A percentile compares a stretch with the other conserved stretches of the same genome.
Evolutionary conservation across 1,284 basidiomycete genomes (phyloP).

Genomic region (Ustilago bromivora): DNA sequence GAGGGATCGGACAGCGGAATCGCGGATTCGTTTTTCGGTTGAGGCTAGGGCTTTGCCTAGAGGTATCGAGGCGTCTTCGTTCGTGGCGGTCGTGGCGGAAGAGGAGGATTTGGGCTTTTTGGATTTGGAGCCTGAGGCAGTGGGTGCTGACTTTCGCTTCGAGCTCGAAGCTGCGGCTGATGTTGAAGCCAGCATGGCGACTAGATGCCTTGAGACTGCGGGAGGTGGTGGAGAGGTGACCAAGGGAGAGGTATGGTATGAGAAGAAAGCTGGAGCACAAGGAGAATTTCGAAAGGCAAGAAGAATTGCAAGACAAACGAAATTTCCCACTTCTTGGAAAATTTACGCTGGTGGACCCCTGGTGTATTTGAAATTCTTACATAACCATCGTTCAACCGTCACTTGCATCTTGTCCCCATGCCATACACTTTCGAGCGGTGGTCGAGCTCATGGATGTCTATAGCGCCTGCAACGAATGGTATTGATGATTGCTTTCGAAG

Average conservation of each 20-base stretch:
- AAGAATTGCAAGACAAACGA: constrained; percentile 16
- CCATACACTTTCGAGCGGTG: background rate
- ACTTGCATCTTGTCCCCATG: too few species aligned
- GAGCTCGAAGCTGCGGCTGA: constrained; percentile 12
- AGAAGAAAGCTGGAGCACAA: background rate
- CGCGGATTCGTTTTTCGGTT: constrained; percentile 76
- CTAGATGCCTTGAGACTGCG: background rate
- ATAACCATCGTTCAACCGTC: constrained; percentile 4
- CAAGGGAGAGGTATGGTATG: background rate
- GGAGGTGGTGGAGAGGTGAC: background rate
- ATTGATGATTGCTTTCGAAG: background rate
- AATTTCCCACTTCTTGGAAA: constrained; percentile 21
- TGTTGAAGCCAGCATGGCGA: background rate
- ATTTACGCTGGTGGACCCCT: constrained; percentile 27
- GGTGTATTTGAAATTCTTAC: constrained; percentile 23
- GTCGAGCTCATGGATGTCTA: background rate
- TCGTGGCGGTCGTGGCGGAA: background rate
- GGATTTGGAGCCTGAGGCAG: background rate
- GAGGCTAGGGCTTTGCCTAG: constrained; percentile 61
- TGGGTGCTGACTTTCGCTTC: constrained; percentile 23
- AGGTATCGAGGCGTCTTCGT: constrained; percentile 42
- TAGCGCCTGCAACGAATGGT: background rate
- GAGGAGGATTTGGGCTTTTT: constrained; percentile 22
- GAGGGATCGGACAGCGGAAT: constrained; percentile 85
- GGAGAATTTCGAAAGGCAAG: background rate